These are phyloP conservation scores for Mycosarcoma maydis DNA, from an alignment of 1,284 basidiomycete species.

Conservation along the genomic window DNA sequence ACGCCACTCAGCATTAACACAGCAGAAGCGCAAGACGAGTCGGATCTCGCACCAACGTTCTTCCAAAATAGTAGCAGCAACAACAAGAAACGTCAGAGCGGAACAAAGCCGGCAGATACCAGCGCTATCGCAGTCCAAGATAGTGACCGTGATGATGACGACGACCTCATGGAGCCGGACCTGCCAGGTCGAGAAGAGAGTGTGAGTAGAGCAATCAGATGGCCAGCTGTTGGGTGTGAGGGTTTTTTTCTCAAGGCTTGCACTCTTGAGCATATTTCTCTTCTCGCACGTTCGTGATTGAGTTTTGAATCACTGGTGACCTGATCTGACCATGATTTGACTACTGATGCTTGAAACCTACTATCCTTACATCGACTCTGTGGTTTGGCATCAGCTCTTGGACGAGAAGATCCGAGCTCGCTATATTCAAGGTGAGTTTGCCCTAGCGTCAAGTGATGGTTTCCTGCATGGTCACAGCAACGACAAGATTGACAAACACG, in stretches of 20 bases:
- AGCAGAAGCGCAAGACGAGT: slow-evolving; percentile 9
- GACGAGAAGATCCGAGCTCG: slow-evolving; percentile 54
- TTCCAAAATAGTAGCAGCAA: slow-evolving; percentile 15
- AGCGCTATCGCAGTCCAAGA: slow-evolving; percentile 5
- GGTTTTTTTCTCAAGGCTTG: too few species aligned
- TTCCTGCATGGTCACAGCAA: too few species aligned
- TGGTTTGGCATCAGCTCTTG: slow-evolving; percentile 20
- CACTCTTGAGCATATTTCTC: too few species aligned
- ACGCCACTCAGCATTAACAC: slow-evolving; percentile 24
- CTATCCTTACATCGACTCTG: too few species aligned
- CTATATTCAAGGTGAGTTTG: slow-evolving; percentile 49
- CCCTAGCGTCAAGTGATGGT: not conserved
- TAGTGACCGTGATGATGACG: slow-evolving; percentile 27
- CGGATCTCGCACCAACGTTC: slow-evolving; percentile 30
- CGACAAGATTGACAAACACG: too few species aligned
- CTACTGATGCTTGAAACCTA: not conserved
- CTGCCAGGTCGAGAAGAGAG: slow-evolving; percentile 22
- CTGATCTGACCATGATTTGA: not conserved
- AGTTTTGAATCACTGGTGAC: too few species aligned
- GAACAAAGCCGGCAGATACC: slow-evolving; percentile 3
- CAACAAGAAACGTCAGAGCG: slow-evolving; percentile 14
- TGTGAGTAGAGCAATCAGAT: slow-evolving; percentile 5
- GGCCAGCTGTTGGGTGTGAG: too few species aligned
- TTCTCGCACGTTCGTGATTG: too few species aligned
- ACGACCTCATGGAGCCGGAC: slow-evolving; percentile 27